Conservation (phyloP, 1,284 basidiomycete genomes). For the Chiua sp. region DNA sequence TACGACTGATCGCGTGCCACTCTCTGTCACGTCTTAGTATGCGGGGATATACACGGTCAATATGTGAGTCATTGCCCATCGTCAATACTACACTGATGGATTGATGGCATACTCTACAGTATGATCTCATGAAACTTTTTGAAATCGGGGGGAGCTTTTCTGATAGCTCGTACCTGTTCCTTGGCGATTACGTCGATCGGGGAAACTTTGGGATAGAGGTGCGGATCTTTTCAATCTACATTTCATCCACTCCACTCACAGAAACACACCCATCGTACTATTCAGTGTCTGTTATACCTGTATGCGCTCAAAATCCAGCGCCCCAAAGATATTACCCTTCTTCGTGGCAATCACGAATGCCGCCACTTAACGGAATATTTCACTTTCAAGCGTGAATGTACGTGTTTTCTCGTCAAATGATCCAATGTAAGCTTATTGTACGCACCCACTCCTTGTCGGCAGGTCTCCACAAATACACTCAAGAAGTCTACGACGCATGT, state of each 20-base stretch:
- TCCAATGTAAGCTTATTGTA: not conserved
- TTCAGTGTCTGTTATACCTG: constrained; percentile 84
- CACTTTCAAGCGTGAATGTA: constrained; percentile 88
- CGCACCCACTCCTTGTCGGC: constrained; percentile 11
- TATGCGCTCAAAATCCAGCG: constrained; percentile 96
- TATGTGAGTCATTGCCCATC: constrained; percentile 67
- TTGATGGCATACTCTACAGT: constrained; percentile 54
- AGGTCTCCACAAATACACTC: constrained; percentile 95
- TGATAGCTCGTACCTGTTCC: constrained; percentile 93
- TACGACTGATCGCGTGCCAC: constrained; percentile 11
- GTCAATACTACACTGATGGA: constrained; percentile 9
- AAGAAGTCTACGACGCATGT: constrained; percentile 88
- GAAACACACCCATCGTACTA: not conserved
- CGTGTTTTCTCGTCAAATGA: not conserved
- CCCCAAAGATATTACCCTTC: constrained; percentile 87
- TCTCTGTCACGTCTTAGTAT: constrained; percentile 58
- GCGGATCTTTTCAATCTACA: constrained; percentile 11
- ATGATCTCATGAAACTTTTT: constrained; percentile 98
- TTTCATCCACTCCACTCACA: not conserved
- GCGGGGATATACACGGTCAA: constrained; percentile 99
- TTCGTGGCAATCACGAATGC: constrained; percentile 98
- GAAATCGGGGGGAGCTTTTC: constrained; percentile 90
- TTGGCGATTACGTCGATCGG: constrained; percentile 98
- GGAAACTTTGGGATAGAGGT: constrained; percentile 97
- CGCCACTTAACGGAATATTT: constrained; percentile 97